These are phyloP conservation scores for Naganishia antarctica DNA, from an alignment of 768 basidiomycete species.

Conservation along the genomic window DNA sequence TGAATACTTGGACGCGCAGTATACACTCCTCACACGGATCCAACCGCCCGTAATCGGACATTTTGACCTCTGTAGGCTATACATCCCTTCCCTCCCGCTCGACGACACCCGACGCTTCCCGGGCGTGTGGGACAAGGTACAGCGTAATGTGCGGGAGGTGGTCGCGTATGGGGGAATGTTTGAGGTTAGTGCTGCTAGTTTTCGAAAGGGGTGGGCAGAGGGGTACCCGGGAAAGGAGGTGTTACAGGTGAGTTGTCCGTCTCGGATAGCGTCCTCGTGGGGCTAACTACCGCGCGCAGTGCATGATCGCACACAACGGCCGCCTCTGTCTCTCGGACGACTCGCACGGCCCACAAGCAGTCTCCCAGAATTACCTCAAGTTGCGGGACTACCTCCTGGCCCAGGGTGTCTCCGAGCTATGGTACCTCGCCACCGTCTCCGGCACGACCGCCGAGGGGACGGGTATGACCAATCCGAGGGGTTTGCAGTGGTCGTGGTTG, in stretches of 20 bases:
- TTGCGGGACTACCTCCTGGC: conserved; percentile 62
- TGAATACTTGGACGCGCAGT: conserved; percentile 82
- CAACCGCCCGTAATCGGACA: conserved; percentile 88
- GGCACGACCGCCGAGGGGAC: not conserved
- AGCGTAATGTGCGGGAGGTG: conserved; percentile 69
- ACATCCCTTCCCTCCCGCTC: conserved; percentile 62
- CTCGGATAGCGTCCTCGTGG: not conserved
- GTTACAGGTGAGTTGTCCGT: conserved; percentile 57
- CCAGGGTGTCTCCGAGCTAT: conserved; percentile 57
- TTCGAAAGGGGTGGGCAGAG: conserved; percentile 81
- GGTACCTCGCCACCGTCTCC: conserved; percentile 43
- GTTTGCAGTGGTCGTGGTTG: conserved; percentile 3
- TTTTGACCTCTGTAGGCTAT: conserved; percentile 85
- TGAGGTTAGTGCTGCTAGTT: conserved; percentile 86
- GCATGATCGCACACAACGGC: conserved; percentile 65
- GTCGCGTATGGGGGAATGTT: conserved; percentile 82
- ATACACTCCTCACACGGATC: conserved; percentile 62
- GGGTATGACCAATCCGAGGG: not conserved
- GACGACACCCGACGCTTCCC: conserved; percentile 52
- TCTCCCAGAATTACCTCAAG: conserved; percentile 76
- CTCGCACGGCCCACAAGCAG: conserved; percentile 82
- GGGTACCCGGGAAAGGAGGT: conserved; percentile 80
- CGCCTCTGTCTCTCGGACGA: conserved; percentile 87
- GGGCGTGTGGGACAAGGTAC: conserved; percentile 61
- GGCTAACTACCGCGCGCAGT: conserved; percentile 52